Conservation (phyloP, 139 green algal genomes). For the Parachlorella kessleri region DNA sequence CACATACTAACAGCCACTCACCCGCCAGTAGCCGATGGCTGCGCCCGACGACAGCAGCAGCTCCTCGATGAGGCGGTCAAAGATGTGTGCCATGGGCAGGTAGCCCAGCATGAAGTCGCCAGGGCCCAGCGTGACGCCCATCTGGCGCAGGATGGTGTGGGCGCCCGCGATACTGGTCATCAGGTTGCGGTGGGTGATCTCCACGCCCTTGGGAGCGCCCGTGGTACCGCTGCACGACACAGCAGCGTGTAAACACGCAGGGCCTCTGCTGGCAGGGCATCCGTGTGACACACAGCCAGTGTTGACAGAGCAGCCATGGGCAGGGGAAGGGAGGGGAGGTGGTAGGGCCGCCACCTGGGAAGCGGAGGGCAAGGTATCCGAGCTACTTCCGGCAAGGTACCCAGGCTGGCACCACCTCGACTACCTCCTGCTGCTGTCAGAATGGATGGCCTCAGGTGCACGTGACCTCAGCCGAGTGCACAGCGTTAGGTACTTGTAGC, state of each 20-base stretch:
- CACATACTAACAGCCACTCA: constrained; percentile 66
- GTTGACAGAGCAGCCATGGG: neutral
- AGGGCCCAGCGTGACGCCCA: constrained; percentile 4
- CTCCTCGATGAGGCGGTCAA: constrained; percentile 64
- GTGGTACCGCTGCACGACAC: constrained; percentile 53
- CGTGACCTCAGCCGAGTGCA: no score
- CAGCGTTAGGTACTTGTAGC: no score
- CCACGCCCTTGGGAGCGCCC: constrained; percentile 63
- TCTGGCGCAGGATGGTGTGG: neutral
- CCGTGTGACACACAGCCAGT: no score
- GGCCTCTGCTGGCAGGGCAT: no score
- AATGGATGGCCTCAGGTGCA: no score
- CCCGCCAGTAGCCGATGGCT: constrained; percentile 63
- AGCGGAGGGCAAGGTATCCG: no score
- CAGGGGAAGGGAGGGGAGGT: neutral
- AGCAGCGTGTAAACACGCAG: no score
- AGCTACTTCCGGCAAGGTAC: no score
- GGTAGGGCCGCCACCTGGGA: neutral
- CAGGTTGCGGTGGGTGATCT: constrained; percentile 52
- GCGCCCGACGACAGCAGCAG: constrained; percentile 43
- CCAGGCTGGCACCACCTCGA: no score
- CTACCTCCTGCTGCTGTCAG: neutral
- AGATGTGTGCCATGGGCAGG: constrained; percentile 73
- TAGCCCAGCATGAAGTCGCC: constrained; percentile 58
- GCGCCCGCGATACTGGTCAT: constrained; percentile 30